Evolutionary conservation across 768 basidiomycete species (phyloP), one percentile per base, ranked within the genome.

Genomic region (Boletus tylopilopsis): DNA sequence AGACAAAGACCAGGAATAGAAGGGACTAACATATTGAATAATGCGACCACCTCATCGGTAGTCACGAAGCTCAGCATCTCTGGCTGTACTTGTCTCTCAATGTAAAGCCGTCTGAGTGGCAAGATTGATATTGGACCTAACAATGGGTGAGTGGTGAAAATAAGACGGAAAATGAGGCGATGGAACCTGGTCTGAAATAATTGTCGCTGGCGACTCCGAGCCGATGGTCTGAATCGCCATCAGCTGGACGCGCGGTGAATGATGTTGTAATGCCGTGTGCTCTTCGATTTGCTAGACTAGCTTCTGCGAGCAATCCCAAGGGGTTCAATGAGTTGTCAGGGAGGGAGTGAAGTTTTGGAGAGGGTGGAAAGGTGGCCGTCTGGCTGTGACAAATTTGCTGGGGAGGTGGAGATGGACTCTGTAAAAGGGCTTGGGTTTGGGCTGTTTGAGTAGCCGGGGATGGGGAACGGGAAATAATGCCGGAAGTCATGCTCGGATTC

Each of bases 281-380:
- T 23, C 81, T 73, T 6, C 88, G 78, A 57, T 87, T 89, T 1
- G 85, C 86, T 23, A 90, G 70, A 60, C 87, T 90, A 0, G 92
- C 90, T 63, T 97, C 94, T 0, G 93, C 95, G 16, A 98, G 77
- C 0, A 98, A 73, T 0, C 95, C 95, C 11, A 98, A 75, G 5
- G 95, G 95, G 55, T 95, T 97, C 33, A 98, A 73, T 0, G 88
- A 73, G 62, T 95, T 95, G 66, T 97, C 94, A 0, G 95, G 95
- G 5, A 98, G 71, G 0, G 84, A 90, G 56, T 95, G 93, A 3
- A 97, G 74, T 62, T 94, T 88, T 0, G 94, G 94, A 2, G 91
- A 94, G 2, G 76, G 75, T 1, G 78, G 53, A 30, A 62, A 51
- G 41, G 53, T 50, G 6, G 54, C 32, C 10, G 47, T 50, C 43